Base-by-base conservation (phyloP, 768 basidiomycete genomes). In the Naganishia antarctica region DNA sequence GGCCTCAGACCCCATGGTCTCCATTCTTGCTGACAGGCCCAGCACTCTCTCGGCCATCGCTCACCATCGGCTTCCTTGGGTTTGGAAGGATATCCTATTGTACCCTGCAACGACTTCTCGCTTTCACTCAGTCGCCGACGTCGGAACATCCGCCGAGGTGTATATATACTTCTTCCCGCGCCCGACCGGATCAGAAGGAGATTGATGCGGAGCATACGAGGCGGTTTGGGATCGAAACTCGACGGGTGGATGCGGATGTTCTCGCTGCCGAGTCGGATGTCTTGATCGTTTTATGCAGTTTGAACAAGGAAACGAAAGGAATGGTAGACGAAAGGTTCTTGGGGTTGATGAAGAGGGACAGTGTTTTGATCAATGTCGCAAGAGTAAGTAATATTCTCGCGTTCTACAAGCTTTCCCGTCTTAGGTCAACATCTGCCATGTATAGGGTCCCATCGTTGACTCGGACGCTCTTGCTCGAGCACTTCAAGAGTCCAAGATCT, bases 11-110 rank as follows among this genome's bases (percentile, higher is more conserved):
- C 67, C 81, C 81, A 23, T 98, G 92, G 89, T 79, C 85, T 0
- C 94, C 93, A 0, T 92, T 91, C 77, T 79, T 81, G 13, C 84
- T 93, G 69, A 91, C 89, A 69, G 93, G 94, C 0, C 88, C 76
- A 7, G 71, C 74, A 3, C 68, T 79, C 61, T 67, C 68, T 18
- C 68, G 72, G 9, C 75, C 78, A 16, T 67, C 64, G 23, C 62
- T 76, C 28, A 93, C 86, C 0, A 84, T 86, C 1, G 92, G 91
- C 0, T 96, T 98, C 79, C 81, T 98, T 32, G 96, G 96, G 13
- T 97, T 98, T 70, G 94, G 94, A 6, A 85, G 94, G 26, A 98
- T 98, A 70, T 85, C 91, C 0, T 90, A 92, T 70, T 87, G 87
- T 23, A 88, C 87, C 0, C 83, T 94, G 44, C 77, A 82, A 1